phyloP scores from a whole-genome alignment of 2,329 filamentous ascomycete species.

The Phaeoacremonium minimum region DNA sequence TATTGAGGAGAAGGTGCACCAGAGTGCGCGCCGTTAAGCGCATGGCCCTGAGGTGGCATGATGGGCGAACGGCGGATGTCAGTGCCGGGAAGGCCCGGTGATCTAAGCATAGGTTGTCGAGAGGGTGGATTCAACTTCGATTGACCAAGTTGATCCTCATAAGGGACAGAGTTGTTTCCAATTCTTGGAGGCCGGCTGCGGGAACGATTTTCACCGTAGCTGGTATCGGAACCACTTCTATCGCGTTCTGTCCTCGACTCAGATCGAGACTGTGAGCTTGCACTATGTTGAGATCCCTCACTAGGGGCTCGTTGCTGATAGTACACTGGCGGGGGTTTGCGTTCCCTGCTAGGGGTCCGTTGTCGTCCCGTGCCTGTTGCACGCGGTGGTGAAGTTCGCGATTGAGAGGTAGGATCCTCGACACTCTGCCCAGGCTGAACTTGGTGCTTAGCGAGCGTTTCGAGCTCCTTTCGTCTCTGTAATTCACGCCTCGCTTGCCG shows the following conservation, averaged over 20 bases:
- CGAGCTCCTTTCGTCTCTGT: constrained; percentile 50
- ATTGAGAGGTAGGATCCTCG: too few species aligned
- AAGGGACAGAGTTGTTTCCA: too few species aligned
- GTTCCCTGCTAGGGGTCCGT: constrained; percentile 37
- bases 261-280: constrained; percentile 15
- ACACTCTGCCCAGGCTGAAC: too few species aligned
- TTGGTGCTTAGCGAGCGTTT: constrained; percentile 36
- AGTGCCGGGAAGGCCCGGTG: constrained; percentile 42
- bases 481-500: constrained; percentile 53
- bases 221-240: constrained; percentile 52
- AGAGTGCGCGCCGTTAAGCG: constrained; percentile 17
- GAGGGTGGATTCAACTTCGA: too few species aligned
- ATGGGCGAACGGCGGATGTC: constrained; percentile 43
- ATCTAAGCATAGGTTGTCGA: constrained; percentile 27
- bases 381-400: too few species aligned
- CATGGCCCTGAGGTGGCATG: constrained; percentile 38
- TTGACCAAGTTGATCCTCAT: too few species aligned
- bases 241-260: constrained; percentile 38
- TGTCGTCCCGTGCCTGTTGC: too few species aligned
- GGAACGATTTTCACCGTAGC: constrained; percentile 33
- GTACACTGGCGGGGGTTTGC: constrained; percentile 36
- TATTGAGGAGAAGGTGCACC: constrained; percentile 14
- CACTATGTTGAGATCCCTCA: constrained; percentile 31
- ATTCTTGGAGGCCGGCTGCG: constrained; percentile 34
- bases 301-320: constrained; percentile 39